These are phyloP conservation scores for Penicillium brasilianum DNA, from an alignment of 2,329 filamentous ascomycete species.

Conservation along the genomic window DNA sequence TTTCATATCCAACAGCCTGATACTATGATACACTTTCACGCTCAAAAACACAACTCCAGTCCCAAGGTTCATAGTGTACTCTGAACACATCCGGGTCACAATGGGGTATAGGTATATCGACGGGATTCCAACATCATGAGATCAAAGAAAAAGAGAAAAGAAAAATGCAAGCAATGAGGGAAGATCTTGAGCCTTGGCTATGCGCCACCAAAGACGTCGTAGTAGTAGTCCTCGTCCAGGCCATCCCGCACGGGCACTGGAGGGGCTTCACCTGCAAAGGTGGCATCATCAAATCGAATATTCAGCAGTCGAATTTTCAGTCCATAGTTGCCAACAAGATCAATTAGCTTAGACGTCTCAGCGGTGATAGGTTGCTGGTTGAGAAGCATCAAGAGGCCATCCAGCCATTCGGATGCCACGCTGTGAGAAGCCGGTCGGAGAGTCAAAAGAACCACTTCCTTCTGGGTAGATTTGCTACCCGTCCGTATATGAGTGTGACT, in stretches of 20 bases:
- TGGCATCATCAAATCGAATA: conserved; percentile 82
- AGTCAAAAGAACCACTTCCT: conserved; percentile 78
- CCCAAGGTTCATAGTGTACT: conserved; percentile 11
- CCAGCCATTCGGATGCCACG: conserved; percentile 93
- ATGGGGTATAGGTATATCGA: conserved; percentile 12
- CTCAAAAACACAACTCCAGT: conserved; percentile 1
- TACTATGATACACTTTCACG: not conserved
- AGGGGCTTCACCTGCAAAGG: conserved; percentile 70
- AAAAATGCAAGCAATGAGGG: not conserved
- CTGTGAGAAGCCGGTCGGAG: conserved; percentile 80
- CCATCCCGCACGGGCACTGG: conserved; percentile 81
- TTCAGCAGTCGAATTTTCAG: conserved; percentile 92
- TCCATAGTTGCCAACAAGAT: conserved; percentile 85
- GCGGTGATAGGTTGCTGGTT: conserved; percentile 96
- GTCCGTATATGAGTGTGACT: conserved; percentile 39
- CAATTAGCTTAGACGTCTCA: conserved; percentile 88
- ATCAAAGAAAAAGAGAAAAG: conserved; percentile 8
- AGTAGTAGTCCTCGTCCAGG: conserved; percentile 91
- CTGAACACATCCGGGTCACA: conserved; percentile 13
- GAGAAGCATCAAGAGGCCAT: conserved; percentile 91
- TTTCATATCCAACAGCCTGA: not conserved
- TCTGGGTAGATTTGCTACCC: conserved; percentile 44
- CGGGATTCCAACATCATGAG: conserved; percentile 9
- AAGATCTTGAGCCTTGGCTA: conserved; percentile 14
- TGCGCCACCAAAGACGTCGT: conserved; percentile 67